Conservation (phyloP, 129 eudicot genomes). For the Sambucus nigra region DNA sequence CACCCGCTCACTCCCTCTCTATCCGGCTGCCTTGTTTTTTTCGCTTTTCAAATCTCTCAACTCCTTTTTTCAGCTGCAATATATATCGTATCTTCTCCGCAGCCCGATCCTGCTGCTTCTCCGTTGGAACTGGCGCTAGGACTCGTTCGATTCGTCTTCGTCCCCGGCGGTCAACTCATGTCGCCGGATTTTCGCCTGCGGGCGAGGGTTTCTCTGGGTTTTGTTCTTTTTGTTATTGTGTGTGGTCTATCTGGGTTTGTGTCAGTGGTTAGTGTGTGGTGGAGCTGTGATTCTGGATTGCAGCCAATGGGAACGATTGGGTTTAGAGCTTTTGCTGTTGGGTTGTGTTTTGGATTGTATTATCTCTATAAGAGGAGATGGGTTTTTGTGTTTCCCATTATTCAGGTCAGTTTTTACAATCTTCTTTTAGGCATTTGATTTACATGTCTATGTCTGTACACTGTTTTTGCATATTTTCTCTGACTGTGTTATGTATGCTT, state of each 20-base stretch:
- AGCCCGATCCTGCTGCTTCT: slow-evolving; percentile 36
- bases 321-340: slow-evolving; percentile 51
- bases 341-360: slow-evolving; percentile 49
- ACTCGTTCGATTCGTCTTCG: slow-evolving; percentile 27
- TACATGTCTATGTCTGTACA: too few species aligned
- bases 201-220: slow-evolving; percentile 30
- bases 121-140: slow-evolving; percentile 34
- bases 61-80: slow-evolving; percentile 39
- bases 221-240: slow-evolving; percentile 30
- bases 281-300: slow-evolving; percentile 20
- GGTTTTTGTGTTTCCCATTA: slow-evolving; percentile 68
- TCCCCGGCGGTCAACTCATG: slow-evolving; percentile 27
- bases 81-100: slow-evolving; percentile 49
- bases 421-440: neutral
- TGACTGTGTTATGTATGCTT: neutral
- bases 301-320: slow-evolving; percentile 22
- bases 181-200: slow-evolving; percentile 29
- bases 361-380: slow-evolving; percentile 47
- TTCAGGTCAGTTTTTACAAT: slow-evolving; percentile 47
- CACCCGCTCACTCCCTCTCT: slow-evolving; percentile 12
- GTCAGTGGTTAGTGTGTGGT: slow-evolving; percentile 33
- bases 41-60: slow-evolving; percentile 47
- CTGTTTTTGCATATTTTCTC: neutral
- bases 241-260: slow-evolving; percentile 37
- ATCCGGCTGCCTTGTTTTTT: slow-evolving; percentile 18